Conservation (phyloP, 306 rosid genomes). For the Rubus parviflorus region DNA sequence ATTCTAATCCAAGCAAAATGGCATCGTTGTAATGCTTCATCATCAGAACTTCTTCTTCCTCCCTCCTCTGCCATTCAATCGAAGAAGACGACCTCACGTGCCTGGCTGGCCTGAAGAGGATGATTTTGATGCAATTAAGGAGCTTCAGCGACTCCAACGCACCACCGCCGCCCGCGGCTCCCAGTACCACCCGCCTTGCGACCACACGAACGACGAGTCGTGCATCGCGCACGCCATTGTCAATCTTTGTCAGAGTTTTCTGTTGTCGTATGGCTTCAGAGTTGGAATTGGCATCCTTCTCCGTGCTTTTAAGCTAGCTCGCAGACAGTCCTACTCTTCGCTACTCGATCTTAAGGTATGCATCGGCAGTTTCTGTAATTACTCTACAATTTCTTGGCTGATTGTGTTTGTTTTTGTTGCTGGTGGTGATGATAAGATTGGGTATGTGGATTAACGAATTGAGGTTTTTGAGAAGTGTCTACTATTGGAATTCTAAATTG, state of each 20-base stretch:
- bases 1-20: too few relatives aligned
- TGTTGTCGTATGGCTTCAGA: conserved; percentile 83
- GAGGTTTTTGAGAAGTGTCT: too few relatives aligned
- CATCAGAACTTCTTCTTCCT: too few relatives aligned
- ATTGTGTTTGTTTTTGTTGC: background rate
- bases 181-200: conserved; percentile 55
- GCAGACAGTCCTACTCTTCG: conserved; percentile 82
- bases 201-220: too few relatives aligned
- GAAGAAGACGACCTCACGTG: too few relatives aligned
- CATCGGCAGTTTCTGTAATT: background rate
- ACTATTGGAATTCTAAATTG: too few relatives aligned
- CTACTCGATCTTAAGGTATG: conserved; percentile 97
- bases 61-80: too few relatives aligned
- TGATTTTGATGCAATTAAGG: conserved; percentile 91
- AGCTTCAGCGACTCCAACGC: conserved; percentile 88
- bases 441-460: too few relatives aligned
- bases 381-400: background rate
- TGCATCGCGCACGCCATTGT: conserved; percentile 92
- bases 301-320: conserved; percentile 96
- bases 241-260: conserved; percentile 88
- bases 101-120: too few relatives aligned
- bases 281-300: conserved; percentile 95
- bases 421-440: too few relatives aligned
- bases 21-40: too few relatives aligned
- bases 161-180: conserved; percentile 61